Base-by-base conservation (phyloP, 371 early-diverging fungal species). In the Mucor ambiguus region DNA sequence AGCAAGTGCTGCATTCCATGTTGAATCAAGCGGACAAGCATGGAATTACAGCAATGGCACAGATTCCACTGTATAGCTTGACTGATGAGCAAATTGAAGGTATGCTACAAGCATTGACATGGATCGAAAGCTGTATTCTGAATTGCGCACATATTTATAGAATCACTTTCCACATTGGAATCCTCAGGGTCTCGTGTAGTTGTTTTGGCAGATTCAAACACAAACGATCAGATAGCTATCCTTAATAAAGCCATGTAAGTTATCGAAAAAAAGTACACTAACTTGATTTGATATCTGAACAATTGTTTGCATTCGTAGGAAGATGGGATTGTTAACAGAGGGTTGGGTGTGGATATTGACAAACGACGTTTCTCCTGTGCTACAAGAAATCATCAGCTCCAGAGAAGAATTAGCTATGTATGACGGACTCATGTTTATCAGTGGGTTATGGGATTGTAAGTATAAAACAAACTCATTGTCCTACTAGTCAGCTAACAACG, bases 361-460 rank as follows among this genome's bases (percentile, higher is more conserved):
- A 32, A 76, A 80, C 30, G 74, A 80, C 59, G 58, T 78, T 41
- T 68, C 78, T 4, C 68, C 70, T 14, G 73, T 67, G 7, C 54
- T 80, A 33, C 63, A 66, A 11, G 69, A 69, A 11, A 49, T 14
- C 24, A 58, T 58, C 14, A 41, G 57, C 11, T 35, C 64, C 5
- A 60, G 57, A 24, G 71, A 74, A 49, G 76, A 77, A 14, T 28
- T 76, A 48, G 64, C 43, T 18, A 43, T 59, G 28, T 78, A 76
- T 60, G 71, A 80, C 56, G 81, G 81, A 37, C 76, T 80, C 71
- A 80, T 80, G 76, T 76, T 78, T 58, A 76, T 80, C 69, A 75
- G 74, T 66, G 76, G 75, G 28, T 69, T 78, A 72, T 80, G 78
- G 78, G 64, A 80, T 38, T 66, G 81, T 78, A 78, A 68, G 74